Percentiles rank a stretch among this genome's conserved stretches.
These are phyloP conservation scores for Colletotrichum endophyticum DNA, from an alignment of 2,329 filamentous ascomycete species.

Conservation along the genomic window DNA sequence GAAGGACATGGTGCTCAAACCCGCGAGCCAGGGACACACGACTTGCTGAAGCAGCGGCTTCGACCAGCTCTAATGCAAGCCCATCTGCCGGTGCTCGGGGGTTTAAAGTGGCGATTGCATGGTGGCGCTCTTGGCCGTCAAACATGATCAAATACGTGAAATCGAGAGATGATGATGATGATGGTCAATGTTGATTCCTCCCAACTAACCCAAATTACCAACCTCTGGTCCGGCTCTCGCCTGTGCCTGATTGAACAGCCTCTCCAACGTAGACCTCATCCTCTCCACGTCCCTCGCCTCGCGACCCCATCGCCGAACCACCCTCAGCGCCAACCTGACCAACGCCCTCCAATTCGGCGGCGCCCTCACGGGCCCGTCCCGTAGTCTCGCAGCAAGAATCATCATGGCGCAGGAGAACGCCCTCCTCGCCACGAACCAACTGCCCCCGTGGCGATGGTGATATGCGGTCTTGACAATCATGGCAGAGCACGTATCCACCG, in stretches of 20 bases:
- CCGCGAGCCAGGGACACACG: background rate
- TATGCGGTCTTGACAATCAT: background rate
- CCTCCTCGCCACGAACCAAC: conserved; percentile 14
- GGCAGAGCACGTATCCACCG: conserved; percentile 6
- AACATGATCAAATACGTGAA: background rate
- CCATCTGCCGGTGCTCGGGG: background rate
- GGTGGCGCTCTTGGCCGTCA: background rate
- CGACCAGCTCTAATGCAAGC: background rate
- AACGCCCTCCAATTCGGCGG: background rate
- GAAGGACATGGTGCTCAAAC: background rate
- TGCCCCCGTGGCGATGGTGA: conserved; percentile 19
- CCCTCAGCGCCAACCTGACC: background rate
- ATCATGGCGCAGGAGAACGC: conserved; percentile 3
- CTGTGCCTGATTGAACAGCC: background rate
- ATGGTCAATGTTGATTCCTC: background rate
- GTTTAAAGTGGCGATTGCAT: background rate
- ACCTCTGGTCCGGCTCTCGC: background rate
- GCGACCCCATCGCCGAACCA: background rate
- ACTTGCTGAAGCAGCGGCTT: background rate
- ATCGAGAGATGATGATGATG: background rate
- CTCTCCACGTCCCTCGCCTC: background rate
- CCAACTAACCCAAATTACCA: background rate
- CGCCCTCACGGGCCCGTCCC: background rate
- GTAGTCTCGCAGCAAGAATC: conserved; percentile 3
- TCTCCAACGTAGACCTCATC: background rate